Percentiles rank a stretch among this genome's conserved stretches.
These are phyloP conservation scores for Saccharomycopsis fibuligera DNA, from an alignment of 805 yeast genomes.

Conservation along the genomic window DNA sequence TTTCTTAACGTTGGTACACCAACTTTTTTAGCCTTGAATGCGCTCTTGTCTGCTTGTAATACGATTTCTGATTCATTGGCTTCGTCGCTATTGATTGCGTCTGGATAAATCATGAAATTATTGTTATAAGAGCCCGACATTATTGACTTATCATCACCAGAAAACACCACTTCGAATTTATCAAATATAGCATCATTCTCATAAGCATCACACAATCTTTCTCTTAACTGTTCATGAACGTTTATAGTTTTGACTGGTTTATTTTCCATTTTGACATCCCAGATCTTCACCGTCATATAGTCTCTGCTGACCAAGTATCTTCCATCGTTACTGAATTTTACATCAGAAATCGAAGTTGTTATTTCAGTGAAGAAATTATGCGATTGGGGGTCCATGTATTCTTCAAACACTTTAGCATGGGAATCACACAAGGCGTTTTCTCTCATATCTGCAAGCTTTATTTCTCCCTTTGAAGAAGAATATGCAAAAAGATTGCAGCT, in stretches of 20 bases:
- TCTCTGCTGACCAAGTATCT: constrained; percentile 94
- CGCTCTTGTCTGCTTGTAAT: constrained; percentile 96
- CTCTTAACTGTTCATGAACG: constrained; percentile 92
- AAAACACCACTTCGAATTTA: constrained; percentile 92
- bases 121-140: constrained; percentile 98
- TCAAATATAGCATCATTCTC: constrained; percentile 98
- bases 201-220: constrained; percentile 91
- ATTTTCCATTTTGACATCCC: constrained; percentile 97
- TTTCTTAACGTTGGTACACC: constrained; percentile 39
- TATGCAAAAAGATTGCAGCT: constrained; percentile 93
- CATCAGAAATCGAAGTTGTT: constrained; percentile 89
- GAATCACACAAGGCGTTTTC: constrained; percentile 88
- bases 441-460: constrained; percentile 95
- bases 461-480: constrained; percentile 91
- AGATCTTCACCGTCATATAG: constrained; percentile 92
- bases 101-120: constrained; percentile 94
- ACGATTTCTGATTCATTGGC: constrained; percentile 54
- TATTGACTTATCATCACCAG: constrained; percentile 85
- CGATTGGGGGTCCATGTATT: constrained; percentile 83
- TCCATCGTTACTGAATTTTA: constrained; percentile 86
- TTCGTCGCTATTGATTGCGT: constrained; percentile 44
- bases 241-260: constrained; percentile 91
- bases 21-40: constrained; percentile 76
- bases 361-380: constrained; percentile 97
- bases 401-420: constrained; percentile 84